These are phyloP conservation scores for Stachybotrys chlorohalonatus DNA, from an alignment of 2,329 filamentous ascomycete genomes.

Conservation along the genomic window DNA sequence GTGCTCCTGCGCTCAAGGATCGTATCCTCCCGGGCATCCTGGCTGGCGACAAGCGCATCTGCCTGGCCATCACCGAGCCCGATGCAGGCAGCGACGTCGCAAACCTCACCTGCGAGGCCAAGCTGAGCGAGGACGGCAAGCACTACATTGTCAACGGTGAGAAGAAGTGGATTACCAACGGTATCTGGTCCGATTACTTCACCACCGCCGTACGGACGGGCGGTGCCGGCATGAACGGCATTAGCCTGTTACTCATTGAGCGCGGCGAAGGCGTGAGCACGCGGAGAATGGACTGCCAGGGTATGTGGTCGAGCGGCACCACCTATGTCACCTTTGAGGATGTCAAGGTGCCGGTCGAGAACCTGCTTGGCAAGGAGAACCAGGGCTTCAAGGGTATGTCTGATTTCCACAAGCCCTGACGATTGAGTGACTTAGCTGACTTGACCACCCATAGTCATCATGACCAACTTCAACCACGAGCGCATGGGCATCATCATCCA, in stretches of 20 bases:
- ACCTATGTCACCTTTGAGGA: conserved; percentile 98
- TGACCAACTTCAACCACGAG: conserved; percentile 99
- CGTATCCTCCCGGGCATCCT: conserved; percentile 84
- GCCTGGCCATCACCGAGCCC: conserved; percentile 92
- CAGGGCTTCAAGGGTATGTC: conserved; percentile 75
- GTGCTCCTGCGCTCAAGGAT: conserved; percentile 74
- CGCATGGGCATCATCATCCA: conserved; percentile 98
- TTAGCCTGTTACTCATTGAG: conserved; percentile 88
- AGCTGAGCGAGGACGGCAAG: conserved; percentile 90
- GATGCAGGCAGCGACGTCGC: conserved; percentile 94
- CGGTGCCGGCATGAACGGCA: conserved; percentile 81
- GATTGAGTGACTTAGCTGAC: background rate
- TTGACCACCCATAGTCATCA: conserved; percentile 57
- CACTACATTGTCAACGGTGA: conserved; percentile 99
- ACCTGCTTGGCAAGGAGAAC: conserved; percentile 95
- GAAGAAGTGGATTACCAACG: conserved; percentile 99
- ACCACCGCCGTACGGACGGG: conserved; percentile 92
- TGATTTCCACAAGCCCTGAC: background rate
- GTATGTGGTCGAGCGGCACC: conserved; percentile 89
- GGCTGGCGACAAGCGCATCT: conserved; percentile 91
- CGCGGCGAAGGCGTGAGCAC: conserved; percentile 83
- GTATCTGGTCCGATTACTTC: conserved; percentile 95
- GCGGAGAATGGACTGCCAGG: conserved; percentile 95
- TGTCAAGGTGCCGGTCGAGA: conserved; percentile 98
- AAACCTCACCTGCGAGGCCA: conserved; percentile 91